Evolutionary conservation across 2,329 filamentous ascomycete species (phyloP).

Genomic region (Thermothelomyces thermophilus): DNA sequence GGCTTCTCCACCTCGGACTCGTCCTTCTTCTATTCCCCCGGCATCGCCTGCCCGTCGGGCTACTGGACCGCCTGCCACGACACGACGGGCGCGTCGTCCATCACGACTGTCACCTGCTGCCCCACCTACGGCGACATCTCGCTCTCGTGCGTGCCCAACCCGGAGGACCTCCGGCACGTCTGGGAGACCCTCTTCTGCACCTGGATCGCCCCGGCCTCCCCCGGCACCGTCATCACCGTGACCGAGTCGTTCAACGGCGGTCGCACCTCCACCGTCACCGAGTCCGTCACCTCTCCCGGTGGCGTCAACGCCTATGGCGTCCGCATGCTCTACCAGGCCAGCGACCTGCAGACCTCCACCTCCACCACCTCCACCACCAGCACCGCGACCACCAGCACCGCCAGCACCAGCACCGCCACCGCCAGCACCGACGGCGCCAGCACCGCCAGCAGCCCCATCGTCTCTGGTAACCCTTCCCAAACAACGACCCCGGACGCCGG

Average conservation of each 20-base stretch:
- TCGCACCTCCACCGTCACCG: conserved; percentile 22
- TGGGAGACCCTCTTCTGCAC: conserved; percentile 27
- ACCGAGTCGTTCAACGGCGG: conserved; percentile 23
- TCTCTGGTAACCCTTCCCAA: not conserved
- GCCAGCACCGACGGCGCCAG: no score
- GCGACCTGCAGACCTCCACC: conserved; percentile 15
- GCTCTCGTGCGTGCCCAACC: conserved; percentile 27
- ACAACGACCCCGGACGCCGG: not conserved
- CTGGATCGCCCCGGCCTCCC: conserved; percentile 28
- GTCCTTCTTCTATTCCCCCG: conserved; percentile 26
- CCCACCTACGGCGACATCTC: conserved; percentile 26
- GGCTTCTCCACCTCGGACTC: conserved; percentile 25
- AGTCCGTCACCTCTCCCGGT: conserved; percentile 20
- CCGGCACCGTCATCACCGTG: conserved; percentile 24
- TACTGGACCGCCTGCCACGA: conserved; percentile 28
- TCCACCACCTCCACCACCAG: not conserved
- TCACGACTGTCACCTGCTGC: conserved; percentile 34
- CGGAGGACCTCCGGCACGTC: not conserved
- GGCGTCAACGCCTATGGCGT: conserved; percentile 32
- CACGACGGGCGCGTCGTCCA: conserved; percentile 24
- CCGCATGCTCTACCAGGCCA: conserved; percentile 30
- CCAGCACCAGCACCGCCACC: not conserved
- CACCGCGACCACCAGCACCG: not conserved
- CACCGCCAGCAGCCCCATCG: not conserved
- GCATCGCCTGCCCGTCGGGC: conserved; percentile 18